Conservation (phyloP, 768 basidiomycete genomes). For the Dendrothele bispora region DNA sequence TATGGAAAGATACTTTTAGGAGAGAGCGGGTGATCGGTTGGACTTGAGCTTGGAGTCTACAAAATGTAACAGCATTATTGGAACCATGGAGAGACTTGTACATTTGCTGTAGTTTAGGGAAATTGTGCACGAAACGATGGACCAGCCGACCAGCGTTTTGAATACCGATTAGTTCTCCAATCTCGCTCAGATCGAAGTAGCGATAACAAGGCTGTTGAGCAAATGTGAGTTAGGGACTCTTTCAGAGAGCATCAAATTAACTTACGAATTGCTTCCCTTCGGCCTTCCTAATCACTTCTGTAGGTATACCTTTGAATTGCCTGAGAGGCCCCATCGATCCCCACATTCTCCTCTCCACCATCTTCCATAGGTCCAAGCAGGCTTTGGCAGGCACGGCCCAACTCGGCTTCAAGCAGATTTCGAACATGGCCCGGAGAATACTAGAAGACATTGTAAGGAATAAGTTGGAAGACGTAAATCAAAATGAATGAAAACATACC, state of each 20-base stretch:
- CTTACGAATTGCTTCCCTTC: constrained; percentile 96
- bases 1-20: constrained; percentile 89
- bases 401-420: constrained; percentile 94
- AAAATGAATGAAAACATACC: constrained; percentile 36
- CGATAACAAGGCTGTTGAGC: constrained; percentile 82
- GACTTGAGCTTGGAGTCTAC: constrained; percentile 88
- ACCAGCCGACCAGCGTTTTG: constrained; percentile 91
- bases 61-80: constrained; percentile 1
- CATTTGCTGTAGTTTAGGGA: constrained; percentile 88
- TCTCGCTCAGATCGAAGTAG: constrained; percentile 91
- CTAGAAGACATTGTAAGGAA: constrained; percentile 36
- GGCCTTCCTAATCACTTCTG: constrained; percentile 83
- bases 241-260: constrained; percentile 12
- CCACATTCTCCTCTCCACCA: constrained; percentile 94
- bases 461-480: constrained; percentile 7
- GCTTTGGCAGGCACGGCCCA: constrained; percentile 94
- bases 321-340: constrained; percentile 94
- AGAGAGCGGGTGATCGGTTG: constrained; percentile 94
- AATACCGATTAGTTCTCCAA: constrained; percentile 92
- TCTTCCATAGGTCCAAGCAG: constrained; percentile 92
- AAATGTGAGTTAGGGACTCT: constrained; percentile 1
- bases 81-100: not conserved
- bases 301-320: constrained; percentile 90
- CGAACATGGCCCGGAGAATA: constrained; percentile 94
- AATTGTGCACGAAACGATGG: constrained; percentile 90